Conservation (phyloP, 2,329 filamentous ascomycete genomes). For the Diplodia intermedia region DNA sequence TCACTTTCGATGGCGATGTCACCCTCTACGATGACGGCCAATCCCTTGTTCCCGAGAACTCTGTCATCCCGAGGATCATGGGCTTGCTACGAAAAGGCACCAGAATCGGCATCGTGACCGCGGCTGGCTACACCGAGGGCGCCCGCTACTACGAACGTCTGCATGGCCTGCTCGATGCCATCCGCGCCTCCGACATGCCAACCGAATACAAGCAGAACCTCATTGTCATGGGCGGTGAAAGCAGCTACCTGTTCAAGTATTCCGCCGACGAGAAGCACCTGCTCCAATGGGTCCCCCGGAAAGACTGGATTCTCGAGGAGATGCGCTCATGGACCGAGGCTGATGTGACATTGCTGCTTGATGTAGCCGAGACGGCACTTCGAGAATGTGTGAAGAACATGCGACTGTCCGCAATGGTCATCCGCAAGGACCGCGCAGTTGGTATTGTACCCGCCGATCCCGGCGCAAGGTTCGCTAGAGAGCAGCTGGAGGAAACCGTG, state of each 20-base stretch:
- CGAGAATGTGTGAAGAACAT: constrained; percentile 81
- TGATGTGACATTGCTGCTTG: constrained; percentile 80
- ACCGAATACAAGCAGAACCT: constrained; percentile 75
- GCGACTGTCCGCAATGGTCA: constrained; percentile 76
- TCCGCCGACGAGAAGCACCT: constrained; percentile 63
- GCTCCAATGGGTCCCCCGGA: constrained; percentile 68
- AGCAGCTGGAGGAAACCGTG: constrained; percentile 94
- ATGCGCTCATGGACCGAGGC: constrained; percentile 79
- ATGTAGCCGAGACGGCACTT: constrained; percentile 85
- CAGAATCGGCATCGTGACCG: constrained; percentile 93
- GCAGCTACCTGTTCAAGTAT: constrained; percentile 92
- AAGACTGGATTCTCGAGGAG: constrained; percentile 76
- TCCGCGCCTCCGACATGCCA: constrained; percentile 70
- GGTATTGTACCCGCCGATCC: constrained; percentile 65
- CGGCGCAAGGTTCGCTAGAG: constrained; percentile 75
- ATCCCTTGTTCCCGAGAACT: constrained; percentile 75
- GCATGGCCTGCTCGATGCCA: constrained; percentile 82
- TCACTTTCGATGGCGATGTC: constrained; percentile 97
- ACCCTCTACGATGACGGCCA: constrained; percentile 88
- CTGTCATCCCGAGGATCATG: constrained; percentile 72
- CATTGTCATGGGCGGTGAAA: constrained; percentile 93
- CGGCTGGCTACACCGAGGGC: constrained; percentile 90
- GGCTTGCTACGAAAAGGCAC: constrained; percentile 79
- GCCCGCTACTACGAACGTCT: constrained; percentile 86
- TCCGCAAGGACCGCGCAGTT: constrained; percentile 81